These are phyloP conservation scores for Jackrogersella multiformis DNA, from an alignment of 495 filamentous ascomycete species.

Conservation along the genomic window DNA sequence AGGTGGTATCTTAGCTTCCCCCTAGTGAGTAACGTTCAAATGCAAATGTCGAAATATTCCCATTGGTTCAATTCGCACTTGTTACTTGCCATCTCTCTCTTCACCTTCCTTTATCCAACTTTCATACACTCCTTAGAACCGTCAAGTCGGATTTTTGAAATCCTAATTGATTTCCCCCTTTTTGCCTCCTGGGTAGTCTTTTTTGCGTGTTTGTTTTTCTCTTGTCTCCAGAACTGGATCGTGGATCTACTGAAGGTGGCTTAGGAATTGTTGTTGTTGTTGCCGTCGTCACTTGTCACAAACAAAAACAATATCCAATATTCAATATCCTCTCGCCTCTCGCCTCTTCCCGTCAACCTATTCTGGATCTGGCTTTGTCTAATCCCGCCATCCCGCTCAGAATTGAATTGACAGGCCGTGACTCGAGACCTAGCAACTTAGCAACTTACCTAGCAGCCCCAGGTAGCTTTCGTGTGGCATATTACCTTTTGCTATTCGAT, in stretches of 20 bases:
- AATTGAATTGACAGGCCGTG: not conserved
- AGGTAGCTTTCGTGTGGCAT: not conserved
- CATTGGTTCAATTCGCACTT: slow-evolving; percentile 14
- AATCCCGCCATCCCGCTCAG: not conserved
- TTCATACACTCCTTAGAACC: slow-evolving; percentile 30
- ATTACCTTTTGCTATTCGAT: slow-evolving; percentile 18
- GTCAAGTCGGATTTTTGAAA: slow-evolving; percentile 19
- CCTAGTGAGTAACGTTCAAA: not conserved
- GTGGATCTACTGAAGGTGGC: not conserved
- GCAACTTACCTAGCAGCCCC: too few relatives aligned
- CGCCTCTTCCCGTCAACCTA: not conserved
- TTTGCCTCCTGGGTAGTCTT: slow-evolving; percentile 3
- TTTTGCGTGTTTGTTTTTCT: slow-evolving; percentile 15
- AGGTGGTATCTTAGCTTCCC: slow-evolving; percentile 2
- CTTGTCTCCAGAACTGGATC: not conserved
- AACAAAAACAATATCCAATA: too few relatives aligned
- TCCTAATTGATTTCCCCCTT: slow-evolving; percentile 18
- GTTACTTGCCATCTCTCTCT: not conserved
- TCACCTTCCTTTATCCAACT: slow-evolving; percentile 22
- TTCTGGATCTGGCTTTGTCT: slow-evolving; percentile 23
- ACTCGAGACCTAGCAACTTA: slow-evolving; percentile 4
- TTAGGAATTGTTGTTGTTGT: not conserved
- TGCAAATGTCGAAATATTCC: slow-evolving; percentile 6
- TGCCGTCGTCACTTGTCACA: too few relatives aligned
- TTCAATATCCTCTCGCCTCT: not conserved